Conservation (phyloP, 805 yeast genomes). For the Lipomyces sp. region DNA sequence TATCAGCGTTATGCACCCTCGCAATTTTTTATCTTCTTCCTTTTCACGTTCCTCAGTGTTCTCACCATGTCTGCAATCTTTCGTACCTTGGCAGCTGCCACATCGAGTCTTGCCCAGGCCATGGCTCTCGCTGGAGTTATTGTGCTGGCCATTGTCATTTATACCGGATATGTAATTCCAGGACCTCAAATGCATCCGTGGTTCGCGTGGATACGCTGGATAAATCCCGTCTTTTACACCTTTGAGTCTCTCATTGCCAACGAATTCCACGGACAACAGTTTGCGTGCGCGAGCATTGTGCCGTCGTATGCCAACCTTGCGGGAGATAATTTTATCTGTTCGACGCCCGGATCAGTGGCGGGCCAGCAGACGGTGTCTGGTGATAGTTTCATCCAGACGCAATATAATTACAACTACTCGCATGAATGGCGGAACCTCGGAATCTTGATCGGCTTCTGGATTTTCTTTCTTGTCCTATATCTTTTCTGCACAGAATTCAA, state of each 20-base stretch:
- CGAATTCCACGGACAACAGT: conserved; percentile 52
- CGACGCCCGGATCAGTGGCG: conserved; percentile 59
- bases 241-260: conserved; percentile 54
- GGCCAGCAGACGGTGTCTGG: conserved; percentile 61
- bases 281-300: conserved; percentile 46
- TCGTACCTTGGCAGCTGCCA: conserved; percentile 52
- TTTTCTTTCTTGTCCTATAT: conserved; percentile 58
- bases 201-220: conserved; percentile 56
- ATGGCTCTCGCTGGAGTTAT: conserved; percentile 53
- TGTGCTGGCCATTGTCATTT: conserved; percentile 49
- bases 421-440: conserved; percentile 59
- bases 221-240: conserved; percentile 53
- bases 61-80: conserved; percentile 54
- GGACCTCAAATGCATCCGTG: conserved; percentile 40
- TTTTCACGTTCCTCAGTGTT: neutral
- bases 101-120: conserved; percentile 46
- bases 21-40: conserved; percentile 54
- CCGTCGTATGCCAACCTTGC: conserved; percentile 51
- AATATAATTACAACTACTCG: conserved; percentile 52
- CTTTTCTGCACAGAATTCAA: conserved; percentile 8
- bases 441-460: conserved; percentile 44
- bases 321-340: conserved; percentile 53
- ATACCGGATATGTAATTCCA: conserved; percentile 50
- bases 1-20: conserved; percentile 49
- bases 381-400: conserved; percentile 50